Conservation (phyloP, 192 early-diverging fungal species). For the Fimicolochytrium jonesii region DNA sequence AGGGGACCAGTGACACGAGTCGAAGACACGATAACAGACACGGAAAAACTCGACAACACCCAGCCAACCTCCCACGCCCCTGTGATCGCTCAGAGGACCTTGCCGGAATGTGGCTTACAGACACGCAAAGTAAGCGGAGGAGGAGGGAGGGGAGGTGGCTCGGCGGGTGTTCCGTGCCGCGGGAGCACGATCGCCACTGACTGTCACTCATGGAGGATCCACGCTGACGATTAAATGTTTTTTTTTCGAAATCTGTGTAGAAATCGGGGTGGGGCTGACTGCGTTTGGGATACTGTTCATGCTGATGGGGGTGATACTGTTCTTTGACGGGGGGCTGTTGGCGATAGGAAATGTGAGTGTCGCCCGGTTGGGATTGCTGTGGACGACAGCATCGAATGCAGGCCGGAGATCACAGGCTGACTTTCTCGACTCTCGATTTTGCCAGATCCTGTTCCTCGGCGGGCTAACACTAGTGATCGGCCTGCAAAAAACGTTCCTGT, state of each 20-base stretch:
- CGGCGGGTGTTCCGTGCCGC: neutral
- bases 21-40: too few relatives aligned
- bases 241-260: slow-evolving; percentile 11
- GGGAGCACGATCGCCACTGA: neutral
- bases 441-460: slow-evolving; percentile 81
- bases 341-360: slow-evolving; percentile 94
- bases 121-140: slow-evolving; percentile 75
- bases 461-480: slow-evolving; percentile 91
- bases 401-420: neutral
- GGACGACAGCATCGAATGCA: too few relatives aligned
- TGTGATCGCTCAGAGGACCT: too few relatives aligned
- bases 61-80: too few relatives aligned
- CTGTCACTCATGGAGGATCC: neutral
- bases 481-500: slow-evolving; percentile 73
- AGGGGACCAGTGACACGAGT: too few relatives aligned
- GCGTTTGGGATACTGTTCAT: slow-evolving; percentile 91
- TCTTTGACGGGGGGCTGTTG: slow-evolving; percentile 92
- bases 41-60: too few relatives aligned
- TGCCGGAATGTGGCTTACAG: slow-evolving; percentile 66
- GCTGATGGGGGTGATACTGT: slow-evolving; percentile 86
- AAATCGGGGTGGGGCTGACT: slow-evolving; percentile 93
- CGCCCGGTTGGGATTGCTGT: too few relatives aligned
- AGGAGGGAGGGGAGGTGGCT: too few relatives aligned
- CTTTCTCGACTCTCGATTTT: neutral
- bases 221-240: neutral